Evolutionary conservation across 495 filamentous ascomycete genomes (phyloP), one percentile per base, ranked within the genome.

Genomic region (Annulohypoxylon maeteangense): DNA sequence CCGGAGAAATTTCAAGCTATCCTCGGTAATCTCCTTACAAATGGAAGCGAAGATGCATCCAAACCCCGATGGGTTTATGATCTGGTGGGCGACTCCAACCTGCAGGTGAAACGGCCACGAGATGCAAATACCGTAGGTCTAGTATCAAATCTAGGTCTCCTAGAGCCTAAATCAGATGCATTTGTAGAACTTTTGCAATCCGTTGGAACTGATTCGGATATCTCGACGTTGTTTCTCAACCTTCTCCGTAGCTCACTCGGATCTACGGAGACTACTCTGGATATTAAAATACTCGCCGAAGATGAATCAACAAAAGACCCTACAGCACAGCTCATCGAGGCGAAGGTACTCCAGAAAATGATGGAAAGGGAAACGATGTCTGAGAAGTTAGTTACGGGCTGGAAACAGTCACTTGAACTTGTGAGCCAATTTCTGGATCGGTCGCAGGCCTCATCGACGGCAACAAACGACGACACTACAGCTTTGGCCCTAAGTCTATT

Each of bases 291-390:
- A 58, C 18, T 48, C 50, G 55, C 34, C 11, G 80, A 79, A 14
- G 71, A 80, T 1, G 76, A 76, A 6, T 68, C 80, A 3, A 76
- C 82, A 11, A 76, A 82, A 12, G 76, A 89, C n/a, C 78, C 80
- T 0, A 20, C 78, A 22, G 74, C 77, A 3, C 83, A 85, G 23
- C 74, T 94, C 1, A 76, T 86, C 22, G 85, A 89, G 66, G 85
- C 89, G 4, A 91, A 90, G 67, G 71, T 92, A 1, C 84, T 91
- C 3, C 87, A 92, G 71, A 86, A 86, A 54, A 84, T 94, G 76
- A 88, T 92, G 70, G 86, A 87, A 34, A 86, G 82, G 34, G 85
- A 87, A 34, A 86, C 82, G 38, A 85, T 91, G 71, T 87, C 90
- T 31, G 87, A 90, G 20, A 61, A 29, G 18, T 38, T 77, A 44